Conservation (phyloP, 2,329 filamentous ascomycete genomes). For the Beauveria bassiana region DNA sequence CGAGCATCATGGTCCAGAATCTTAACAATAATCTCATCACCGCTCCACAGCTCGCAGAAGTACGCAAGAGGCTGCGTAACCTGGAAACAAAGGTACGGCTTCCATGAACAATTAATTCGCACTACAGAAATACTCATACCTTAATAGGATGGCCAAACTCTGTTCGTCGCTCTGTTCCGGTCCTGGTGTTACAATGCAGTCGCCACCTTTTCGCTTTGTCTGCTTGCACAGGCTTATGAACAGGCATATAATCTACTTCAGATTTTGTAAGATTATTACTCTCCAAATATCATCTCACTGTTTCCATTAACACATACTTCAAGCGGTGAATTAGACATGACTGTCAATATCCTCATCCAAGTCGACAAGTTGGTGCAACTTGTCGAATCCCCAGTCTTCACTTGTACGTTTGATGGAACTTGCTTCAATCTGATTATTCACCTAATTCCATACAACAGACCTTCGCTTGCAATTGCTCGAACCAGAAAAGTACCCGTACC, state of each 20-base stretch:
- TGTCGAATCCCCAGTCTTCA: slow-evolving; percentile 95
- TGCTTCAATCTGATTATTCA: not conserved
- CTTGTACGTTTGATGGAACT: slow-evolving; percentile 52
- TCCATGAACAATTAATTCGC: not conserved
- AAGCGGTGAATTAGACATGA: slow-evolving; percentile 96
- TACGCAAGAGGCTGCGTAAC: slow-evolving; percentile 83
- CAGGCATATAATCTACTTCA: slow-evolving; percentile 94
- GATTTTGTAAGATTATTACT: slow-evolving; percentile 62
- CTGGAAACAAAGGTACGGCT: slow-evolving; percentile 69
- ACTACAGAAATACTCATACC: not conserved
- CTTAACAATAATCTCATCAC: slow-evolving; percentile 99
- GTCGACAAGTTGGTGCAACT: slow-evolving; percentile 97
- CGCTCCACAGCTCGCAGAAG: slow-evolving; percentile 83
- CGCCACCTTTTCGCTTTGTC: slow-evolving; percentile 89
- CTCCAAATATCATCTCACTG: not conserved
- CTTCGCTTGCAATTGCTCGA: slow-evolving; percentile 90
- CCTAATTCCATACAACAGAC: slow-evolving; percentile 44
- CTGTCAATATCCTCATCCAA: slow-evolving; percentile 95
- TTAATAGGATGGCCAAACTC: slow-evolving; percentile 75
- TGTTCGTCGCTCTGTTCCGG: slow-evolving; percentile 89
- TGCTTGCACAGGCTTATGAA: slow-evolving; percentile 94
- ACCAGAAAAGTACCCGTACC: slow-evolving; percentile 85
- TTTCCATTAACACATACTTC: not conserved
- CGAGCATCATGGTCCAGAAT: slow-evolving; percentile 99
- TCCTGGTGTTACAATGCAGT: slow-evolving; percentile 99